Base-by-base conservation (phyloP, 2,329 filamentous ascomycete species). In the Claviceps sorghi region DNA sequence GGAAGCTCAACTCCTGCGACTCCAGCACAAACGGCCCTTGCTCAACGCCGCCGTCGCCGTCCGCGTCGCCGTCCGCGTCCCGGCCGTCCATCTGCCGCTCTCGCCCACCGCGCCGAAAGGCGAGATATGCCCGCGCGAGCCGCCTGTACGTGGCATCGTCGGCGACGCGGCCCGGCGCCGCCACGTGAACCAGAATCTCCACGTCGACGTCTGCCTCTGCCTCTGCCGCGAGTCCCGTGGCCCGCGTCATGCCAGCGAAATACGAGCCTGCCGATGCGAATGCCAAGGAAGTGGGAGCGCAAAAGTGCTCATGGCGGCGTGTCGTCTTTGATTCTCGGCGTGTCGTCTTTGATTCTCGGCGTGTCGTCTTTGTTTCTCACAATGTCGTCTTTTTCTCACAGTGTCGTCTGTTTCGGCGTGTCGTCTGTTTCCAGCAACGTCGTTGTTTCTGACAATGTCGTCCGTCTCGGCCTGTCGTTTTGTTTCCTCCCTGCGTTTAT, bases 131-230 rank as follows among this genome's bases (percentile, higher is more conserved):
- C 22, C 67, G 59, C 4, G 76, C 75, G 22, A 79, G 64, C n/a
- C 66, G 62, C 36, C 76, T 66, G 56, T 79, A 80, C 15, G 59
- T 58, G 19, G 59, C 63, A 63, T 81, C 77, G 57, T 79, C 74
- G 11, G 60, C 58, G 22, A 68, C 65, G 41, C 62, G 70, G 58
- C 74, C 72, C 7, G 76, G 74, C 32, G 77, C 78, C 11, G 72
- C 63, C 52, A 78, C 70, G 60, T 81, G 78, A 49, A 79, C 71
- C 45, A 81, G 67, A 45, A 80, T 76, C 64, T 81, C 77, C 50
- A 71, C 66, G 54, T 72, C 64, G 19, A 54, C 45, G n/a, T 21
- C 45, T 10, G 10, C 34, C 4, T 36, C 34, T 15, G 10, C 32
- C 3, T 11, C 17, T 5, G 15, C 15, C 19, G 15, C 15, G 11